phyloP scores from a whole-genome alignment of 2,329 filamentous ascomycete genomes.

The Fusarium succisae region DNA sequence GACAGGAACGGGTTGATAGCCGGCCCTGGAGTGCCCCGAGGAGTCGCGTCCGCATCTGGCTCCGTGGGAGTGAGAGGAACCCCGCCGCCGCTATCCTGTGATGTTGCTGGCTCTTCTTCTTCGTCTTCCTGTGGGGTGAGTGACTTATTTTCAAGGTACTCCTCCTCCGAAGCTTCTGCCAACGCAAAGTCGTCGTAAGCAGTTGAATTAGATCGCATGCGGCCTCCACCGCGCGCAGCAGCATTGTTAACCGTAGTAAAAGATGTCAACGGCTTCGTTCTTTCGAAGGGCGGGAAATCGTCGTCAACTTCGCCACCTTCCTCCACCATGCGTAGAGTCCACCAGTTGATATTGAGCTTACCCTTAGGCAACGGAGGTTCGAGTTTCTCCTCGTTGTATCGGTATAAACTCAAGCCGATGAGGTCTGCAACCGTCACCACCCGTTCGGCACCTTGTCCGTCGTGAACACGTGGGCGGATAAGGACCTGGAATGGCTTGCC shows the following conservation, averaged over 20 bases:
- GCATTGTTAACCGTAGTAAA: constrained; percentile 87
- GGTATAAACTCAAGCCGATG: constrained; percentile 82
- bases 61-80: constrained; percentile 42
- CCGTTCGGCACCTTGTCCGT: constrained; percentile 68
- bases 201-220: constrained; percentile 74
- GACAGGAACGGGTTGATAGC: constrained; percentile 46
- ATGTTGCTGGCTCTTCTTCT: constrained; percentile 36
- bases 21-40: constrained; percentile 39
- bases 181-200: constrained; percentile 86
- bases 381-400: constrained; percentile 79
- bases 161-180: constrained; percentile 74
- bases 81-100: constrained; percentile 44
- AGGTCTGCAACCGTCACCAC: constrained; percentile 79
- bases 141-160: constrained; percentile 74
- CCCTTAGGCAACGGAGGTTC: constrained; percentile 71
- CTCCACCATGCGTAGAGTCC: constrained; percentile 85
- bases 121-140: constrained; percentile 74
- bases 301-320: constrained; percentile 87
- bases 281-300: constrained; percentile 81
- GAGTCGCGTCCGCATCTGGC: constrained; percentile 43
- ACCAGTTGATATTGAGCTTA: constrained; percentile 82
- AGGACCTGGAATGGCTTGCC: constrained; percentile 76
- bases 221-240: constrained; percentile 70
- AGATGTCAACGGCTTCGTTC: constrained; percentile 77
- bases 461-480: constrained; percentile 74